Evolutionary conservation across 2,329 filamentous ascomycete genomes (phyloP), one percentile per base, ranked within the genome.

Genomic region (Calonectria hongkongensis): DNA sequence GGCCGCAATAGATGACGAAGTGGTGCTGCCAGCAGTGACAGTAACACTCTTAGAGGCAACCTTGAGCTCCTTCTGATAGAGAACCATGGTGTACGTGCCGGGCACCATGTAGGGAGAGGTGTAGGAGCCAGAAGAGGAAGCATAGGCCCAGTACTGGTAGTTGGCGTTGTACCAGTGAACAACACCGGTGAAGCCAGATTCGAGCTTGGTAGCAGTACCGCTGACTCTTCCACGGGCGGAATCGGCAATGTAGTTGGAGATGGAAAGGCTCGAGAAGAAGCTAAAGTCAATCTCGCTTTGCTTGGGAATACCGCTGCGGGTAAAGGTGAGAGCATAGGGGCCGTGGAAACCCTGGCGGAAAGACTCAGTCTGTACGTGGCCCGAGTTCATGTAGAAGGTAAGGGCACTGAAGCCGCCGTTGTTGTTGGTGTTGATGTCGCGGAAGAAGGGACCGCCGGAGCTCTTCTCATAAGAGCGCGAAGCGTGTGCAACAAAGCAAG

Each of bases 321-420:
- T 89, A 81, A 93, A 93, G 10, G 86, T 82, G 80, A 93, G 86
- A 3, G 89, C 87, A 76, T 94, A 94, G 0, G 92, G 92, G 2
- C 92, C 92, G 79, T 93, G 91, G 50, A 94, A 85, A 4, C 92
- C 92, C 81, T 88, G 89, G 39, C 92, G 88, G 82, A 82, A 93
- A 15, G 83, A 80, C 79, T 94, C 92, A 1, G 91, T 93, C 80
- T 91, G 88, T 2, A 87, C 88, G 72, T 94, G 92, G 48, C 88
- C 88, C 16, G 89, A 92, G 85, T 94, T 94, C 89, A 93, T 92
- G 84, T 93, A 94, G 82, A 89, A 92, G 82, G 92, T 93, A 0
- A 94, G 85, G 69, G 87, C 90, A 43, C 85, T 92, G 74, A 87
- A 89, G 47, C 82, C 84, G 6, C 89, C 90, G 18, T 87, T 90